Percentiles rank a stretch among this genome's conserved stretches.
Conservation (phyloP, 768 basidiomycete species). For the Clavulina sp. region DNA sequence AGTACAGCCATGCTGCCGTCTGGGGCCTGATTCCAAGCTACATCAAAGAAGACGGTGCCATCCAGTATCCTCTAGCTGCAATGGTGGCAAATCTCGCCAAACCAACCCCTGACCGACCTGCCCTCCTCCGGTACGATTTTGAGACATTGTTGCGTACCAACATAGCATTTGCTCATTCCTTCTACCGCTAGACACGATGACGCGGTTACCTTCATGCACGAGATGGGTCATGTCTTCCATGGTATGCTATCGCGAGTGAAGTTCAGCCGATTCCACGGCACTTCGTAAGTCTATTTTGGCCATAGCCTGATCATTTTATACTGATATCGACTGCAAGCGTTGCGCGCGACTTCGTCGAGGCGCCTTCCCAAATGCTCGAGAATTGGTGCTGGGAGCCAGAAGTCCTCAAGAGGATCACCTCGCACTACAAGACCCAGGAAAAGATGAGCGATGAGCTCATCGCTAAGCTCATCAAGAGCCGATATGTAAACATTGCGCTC, state of each 20-base stretch:
- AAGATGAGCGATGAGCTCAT: slow-evolving; percentile 57
- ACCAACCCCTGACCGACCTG: slow-evolving; percentile 60
- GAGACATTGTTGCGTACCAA: not conserved
- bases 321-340: slow-evolving; percentile 25
- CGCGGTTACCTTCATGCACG: slow-evolving; percentile 84
- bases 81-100: slow-evolving; percentile 92
- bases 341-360: slow-evolving; percentile 72
- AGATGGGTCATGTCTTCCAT: slow-evolving; percentile 49
- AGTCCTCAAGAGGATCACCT: slow-evolving; percentile 60
- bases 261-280: slow-evolving; percentile 69
- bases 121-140: slow-evolving; percentile 16
- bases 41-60: slow-evolving; percentile 30
- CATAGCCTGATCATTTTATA: slow-evolving; percentile 1
- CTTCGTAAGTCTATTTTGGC: slow-evolving; percentile 24
- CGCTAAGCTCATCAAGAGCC: slow-evolving; percentile 53
- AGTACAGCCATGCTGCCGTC: slow-evolving; percentile 78
- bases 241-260: slow-evolving; percentile 47
- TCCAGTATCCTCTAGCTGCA: slow-evolving; percentile 55
- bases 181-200: slow-evolving; percentile 39
- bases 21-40: slow-evolving; percentile 62
- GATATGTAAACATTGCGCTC: slow-evolving; percentile 65
- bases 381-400: slow-evolving; percentile 85
- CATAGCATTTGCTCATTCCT: not conserved
- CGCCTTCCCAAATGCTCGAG: slow-evolving; percentile 84
- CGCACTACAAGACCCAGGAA: slow-evolving; percentile 60